Evolutionary conservation across 2,329 filamentous ascomycete genomes (phyloP).

Genomic region (Pseudocercospora crystallina): DNA sequence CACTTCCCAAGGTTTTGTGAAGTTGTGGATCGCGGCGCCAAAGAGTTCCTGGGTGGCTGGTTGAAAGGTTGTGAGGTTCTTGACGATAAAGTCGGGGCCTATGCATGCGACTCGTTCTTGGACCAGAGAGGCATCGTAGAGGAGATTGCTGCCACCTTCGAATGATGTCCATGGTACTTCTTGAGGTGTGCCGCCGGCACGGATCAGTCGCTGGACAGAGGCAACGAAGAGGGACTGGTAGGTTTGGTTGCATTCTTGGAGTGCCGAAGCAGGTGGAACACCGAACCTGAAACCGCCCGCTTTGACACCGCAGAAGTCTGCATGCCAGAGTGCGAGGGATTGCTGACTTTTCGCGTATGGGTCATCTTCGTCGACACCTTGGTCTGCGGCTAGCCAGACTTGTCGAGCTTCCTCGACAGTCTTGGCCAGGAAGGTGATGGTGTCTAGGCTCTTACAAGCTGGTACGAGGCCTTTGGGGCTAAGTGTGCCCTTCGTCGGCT

Average conservation of each 20-base stretch:
- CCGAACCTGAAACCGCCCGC: constrained; percentile 49
- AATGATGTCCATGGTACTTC: constrained; percentile 52
- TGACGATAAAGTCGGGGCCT: constrained; percentile 40
- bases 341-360: constrained; percentile 50
- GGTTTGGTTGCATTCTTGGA: constrained; percentile 44
- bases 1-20: constrained; percentile 47
- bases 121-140: constrained; percentile 60
- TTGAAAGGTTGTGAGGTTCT: constrained; percentile 44
- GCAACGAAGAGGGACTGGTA: constrained; percentile 46
- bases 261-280: constrained; percentile 46
- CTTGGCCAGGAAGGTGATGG: constrained; percentile 55
- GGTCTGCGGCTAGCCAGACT: constrained; percentile 51
- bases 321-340: constrained; percentile 35
- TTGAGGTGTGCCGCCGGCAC: constrained; percentile 44
- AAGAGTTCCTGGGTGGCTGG: constrained; percentile 52
- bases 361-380: constrained; percentile 50
- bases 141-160: constrained; percentile 53
- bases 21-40: constrained; percentile 38
- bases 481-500: constrained; percentile 54
- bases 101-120: constrained; percentile 54
- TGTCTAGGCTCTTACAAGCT: constrained; percentile 59
- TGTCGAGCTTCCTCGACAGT: constrained; percentile 51
- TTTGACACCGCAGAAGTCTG: constrained; percentile 36
- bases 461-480: constrained; percentile 53
- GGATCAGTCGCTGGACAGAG: constrained; percentile 41